Conservation (phyloP, 2,329 filamentous ascomycete genomes). For the Fonsecaea pedrosoi region DNA sequence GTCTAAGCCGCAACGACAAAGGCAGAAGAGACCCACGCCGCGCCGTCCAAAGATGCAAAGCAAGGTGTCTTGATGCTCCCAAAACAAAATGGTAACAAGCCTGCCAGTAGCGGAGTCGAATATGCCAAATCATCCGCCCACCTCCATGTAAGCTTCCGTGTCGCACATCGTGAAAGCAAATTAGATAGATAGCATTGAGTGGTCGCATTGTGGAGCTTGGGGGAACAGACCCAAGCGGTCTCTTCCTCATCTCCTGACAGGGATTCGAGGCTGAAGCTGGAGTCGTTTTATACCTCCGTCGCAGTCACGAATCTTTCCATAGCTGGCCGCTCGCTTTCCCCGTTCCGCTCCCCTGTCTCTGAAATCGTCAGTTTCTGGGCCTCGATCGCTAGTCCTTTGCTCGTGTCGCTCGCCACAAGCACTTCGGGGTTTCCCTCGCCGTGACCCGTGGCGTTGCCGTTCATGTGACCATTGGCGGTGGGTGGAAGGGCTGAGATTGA, state of each 20-base stretch:
- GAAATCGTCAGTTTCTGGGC: slow-evolving; percentile 33
- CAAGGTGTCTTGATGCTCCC: background rate
- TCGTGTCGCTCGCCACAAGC: slow-evolving; percentile 31
- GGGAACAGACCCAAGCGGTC: background rate
- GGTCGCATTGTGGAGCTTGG: no score
- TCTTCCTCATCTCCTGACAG: background rate
- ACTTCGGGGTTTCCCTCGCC: slow-evolving; percentile 32
- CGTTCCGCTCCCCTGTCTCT: slow-evolving; percentile 2
- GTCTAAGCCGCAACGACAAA: background rate
- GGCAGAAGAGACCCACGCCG: background rate
- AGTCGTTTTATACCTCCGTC: slow-evolving; percentile 23
- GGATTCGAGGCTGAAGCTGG: background rate
- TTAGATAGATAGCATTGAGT: no score
- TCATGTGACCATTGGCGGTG: slow-evolving; percentile 32
- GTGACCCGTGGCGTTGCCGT: slow-evolving; percentile 22
- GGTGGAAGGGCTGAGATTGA: slow-evolving; percentile 34
- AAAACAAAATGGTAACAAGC: background rate
- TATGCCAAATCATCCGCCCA: background rate
- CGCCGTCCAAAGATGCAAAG: background rate
- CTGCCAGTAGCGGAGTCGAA: background rate
- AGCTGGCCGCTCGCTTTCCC: slow-evolving; percentile 23
- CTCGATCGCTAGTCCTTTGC: slow-evolving; percentile 38
- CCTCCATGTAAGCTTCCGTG: background rate
- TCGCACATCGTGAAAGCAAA: background rate
- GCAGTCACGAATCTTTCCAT: slow-evolving; percentile 41